Base-by-base conservation (phyloP, 192 early-diverging fungal species). In the Diversispora eburnea region DNA sequence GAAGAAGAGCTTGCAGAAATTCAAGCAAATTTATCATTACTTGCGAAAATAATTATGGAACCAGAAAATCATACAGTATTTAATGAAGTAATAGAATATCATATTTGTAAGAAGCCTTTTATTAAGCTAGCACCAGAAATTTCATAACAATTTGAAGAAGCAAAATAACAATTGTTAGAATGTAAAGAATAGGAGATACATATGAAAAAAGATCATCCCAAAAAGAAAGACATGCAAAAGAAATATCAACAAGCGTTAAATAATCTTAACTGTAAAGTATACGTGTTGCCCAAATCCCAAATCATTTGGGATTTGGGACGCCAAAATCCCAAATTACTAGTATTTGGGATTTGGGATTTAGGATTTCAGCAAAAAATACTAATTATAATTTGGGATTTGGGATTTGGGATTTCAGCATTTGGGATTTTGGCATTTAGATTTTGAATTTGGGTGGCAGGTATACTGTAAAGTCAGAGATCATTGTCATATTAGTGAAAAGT, bases 1-100 rank as follows among this genome's bases (percentile, higher is more conserved):
- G 51, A 69, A 33, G 41, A 54, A 17, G 22, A 69, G 67, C 51
- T 69, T 8, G 20, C 33, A 69, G 33, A 22, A 3, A 69, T 69
- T 55, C 52, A 69, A 39, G 20, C 3, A 25, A 33, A 67, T 48
- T 67, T 67, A 67, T 67, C 47, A 4, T 5, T 33, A 48, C 65
- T 19, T 49, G 65, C 65, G n/a, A 46, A 67, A 67, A 67, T 67
- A 20, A 48, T 67, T n/a, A 67, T 67, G 65, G 65, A 5, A 67
- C 47, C 47, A 20, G 47, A 46, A 48, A 46, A 67, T 22, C n/a
- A 6, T 45, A 55, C 5, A 41, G 13, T 20, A 55, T 55, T 4
- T 10, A 69, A 55, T 42, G 13, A 69, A n/a, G 67, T 33, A 5
- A 69, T 2, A 39, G 67, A 56, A 69, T 69, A 33, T 8, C 42